These are phyloP conservation scores for Astrothelium macrocarpum DNA, from an alignment of 495 filamentous ascomycete species.

Conservation along the genomic window DNA sequence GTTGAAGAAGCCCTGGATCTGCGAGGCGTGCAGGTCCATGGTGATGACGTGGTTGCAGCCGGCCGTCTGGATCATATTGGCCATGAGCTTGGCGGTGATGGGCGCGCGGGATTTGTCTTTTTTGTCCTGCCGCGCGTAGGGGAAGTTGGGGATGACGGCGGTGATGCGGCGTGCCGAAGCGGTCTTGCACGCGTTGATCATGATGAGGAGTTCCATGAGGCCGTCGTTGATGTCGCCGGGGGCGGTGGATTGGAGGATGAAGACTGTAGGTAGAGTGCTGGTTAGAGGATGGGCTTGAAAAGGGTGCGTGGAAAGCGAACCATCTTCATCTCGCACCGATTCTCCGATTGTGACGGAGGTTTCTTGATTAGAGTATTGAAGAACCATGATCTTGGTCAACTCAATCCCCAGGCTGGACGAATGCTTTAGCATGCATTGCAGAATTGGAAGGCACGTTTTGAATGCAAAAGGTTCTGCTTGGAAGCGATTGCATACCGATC, in stretches of 20 bases:
- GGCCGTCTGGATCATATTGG: conserved; percentile 95
- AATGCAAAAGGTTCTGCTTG: not conserved
- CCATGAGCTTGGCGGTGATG: conserved; percentile 85
- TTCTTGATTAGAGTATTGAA: conserved; percentile 97
- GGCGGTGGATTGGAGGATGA: conserved; percentile 90
- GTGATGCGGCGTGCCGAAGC: conserved; percentile 91
- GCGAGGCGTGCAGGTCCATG: conserved; percentile 56
- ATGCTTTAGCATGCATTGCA: not conserved
- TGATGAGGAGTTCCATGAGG: conserved; percentile 96
- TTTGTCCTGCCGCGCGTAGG: conserved; percentile 98
- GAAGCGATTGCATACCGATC: conserved; percentile 57
- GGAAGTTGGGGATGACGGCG: conserved; percentile 90
- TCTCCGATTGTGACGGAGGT: conserved; percentile 95
- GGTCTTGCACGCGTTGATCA: conserved; percentile 98
- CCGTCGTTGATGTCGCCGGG: conserved; percentile 98
- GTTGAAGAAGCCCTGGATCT: conserved; percentile 93
- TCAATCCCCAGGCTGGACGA: conserved; percentile 72
- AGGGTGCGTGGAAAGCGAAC: conserved; percentile 33
- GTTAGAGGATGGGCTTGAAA: not conserved
- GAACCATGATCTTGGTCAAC: conserved; percentile 80
- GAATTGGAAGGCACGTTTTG: not conserved
- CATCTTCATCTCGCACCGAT: conserved; percentile 93
- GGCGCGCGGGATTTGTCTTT: conserved; percentile 94
- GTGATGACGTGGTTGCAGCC: conserved; percentile 51
- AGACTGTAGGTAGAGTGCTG: conserved; percentile 46